Evolutionary conservation across 1,139 yeast species (phyloP), one percentile per base, ranked within the genome.

Genomic region (Saccharomyces pastorianus): DNA sequence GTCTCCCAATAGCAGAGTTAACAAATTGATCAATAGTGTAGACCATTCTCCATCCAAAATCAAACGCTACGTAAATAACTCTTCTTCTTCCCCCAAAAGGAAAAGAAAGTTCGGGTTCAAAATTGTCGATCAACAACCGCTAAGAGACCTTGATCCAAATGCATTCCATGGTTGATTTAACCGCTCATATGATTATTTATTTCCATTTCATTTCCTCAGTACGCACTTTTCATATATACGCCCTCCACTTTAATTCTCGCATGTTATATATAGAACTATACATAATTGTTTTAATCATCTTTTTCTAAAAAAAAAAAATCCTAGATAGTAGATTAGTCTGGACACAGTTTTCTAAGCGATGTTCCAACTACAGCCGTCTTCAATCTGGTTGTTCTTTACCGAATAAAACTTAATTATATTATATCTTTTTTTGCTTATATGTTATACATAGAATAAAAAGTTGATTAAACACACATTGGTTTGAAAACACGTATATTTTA

Each of bases 1-100:
- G 6, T 64, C 69, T 25, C 68, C 70, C 49, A 67, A 65, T 48
- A 67, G 62, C 54, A 63, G 69, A 54, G 70, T 67, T 2, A 66
- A 64, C 56, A 66, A 63, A 53, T 56, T 67, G 49, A 66, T 66
- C 28, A 66, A 67, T 49, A 66, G 64, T 32, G 52, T 38, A 17
- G 42, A 38, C 8, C 42, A 38, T 17, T 38, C 42, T 17, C 42
- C 42, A 14, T 38, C 42, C 6, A 38, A 38, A 38, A 17, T 53
- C 34, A 48, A 50, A 23, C 54, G 53, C 13, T 48, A 47, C 8
- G 53, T 51, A 42, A 51, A 47, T 14, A 23, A 29, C 17, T 17
- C 38, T 28, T 42, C 28, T 7, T 14, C 26, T n/a, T 42, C 20
- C 25, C 47, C 27, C 6, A 25, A 26, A 20, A 20, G 38, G 31